Evolutionary conservation across 148 eudicot genomes (phyloP), one percentile per base, ranked within the genome.

Genomic region (Rhododendron simsii): DNA sequence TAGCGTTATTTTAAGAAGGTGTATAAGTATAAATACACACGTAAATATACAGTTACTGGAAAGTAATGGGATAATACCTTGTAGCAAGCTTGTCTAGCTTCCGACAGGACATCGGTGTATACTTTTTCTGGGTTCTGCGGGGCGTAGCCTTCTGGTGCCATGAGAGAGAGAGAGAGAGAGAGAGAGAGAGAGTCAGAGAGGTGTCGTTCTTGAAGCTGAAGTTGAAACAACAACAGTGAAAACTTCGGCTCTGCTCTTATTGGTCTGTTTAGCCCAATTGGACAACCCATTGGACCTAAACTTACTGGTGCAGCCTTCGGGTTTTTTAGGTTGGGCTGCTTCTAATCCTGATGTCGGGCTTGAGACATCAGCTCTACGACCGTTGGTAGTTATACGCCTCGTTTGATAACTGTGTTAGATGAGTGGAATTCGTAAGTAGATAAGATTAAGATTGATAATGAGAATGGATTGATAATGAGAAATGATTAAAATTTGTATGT

Each of bases 61-160:
- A n/a, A 21, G 28, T 1, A 16, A 48, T 39, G 71, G 45, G 28
- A 21, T 0, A 67, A 30, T 87, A 94, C 95, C 94, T 93, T 90
- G 89, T 94, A 94, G 90, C 98, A 93, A 50, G 94, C 85, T 47
- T 86, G 82, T 76, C 98, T 89, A 67, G 94, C 94, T 78, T 85
- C 21, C 0, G 90, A 91, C 84, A 94, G 95, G 48, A 94, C 98
- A 80, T 94, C 98, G 4, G 94, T 84, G 44, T 91, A 92, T 84
- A 94, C 89, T 57, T 81, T 88, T 23, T 89, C 92, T 23, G 88
- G 59, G 83, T 51, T 77, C 55, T 87, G 84, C 10, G 89, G 84
- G 21, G 90, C 83, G 84, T 91, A 89, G 12, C 89, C 89, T 86
- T 87, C 94, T 82, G 89, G 37, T 33, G 95, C 90, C 91, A 91